Percentiles rank a stretch among this genome's conserved stretches.
Evolutionary conservation across 352 stramenopile species (phyloP).

Genomic region (Globisporangium spiculum): DNA sequence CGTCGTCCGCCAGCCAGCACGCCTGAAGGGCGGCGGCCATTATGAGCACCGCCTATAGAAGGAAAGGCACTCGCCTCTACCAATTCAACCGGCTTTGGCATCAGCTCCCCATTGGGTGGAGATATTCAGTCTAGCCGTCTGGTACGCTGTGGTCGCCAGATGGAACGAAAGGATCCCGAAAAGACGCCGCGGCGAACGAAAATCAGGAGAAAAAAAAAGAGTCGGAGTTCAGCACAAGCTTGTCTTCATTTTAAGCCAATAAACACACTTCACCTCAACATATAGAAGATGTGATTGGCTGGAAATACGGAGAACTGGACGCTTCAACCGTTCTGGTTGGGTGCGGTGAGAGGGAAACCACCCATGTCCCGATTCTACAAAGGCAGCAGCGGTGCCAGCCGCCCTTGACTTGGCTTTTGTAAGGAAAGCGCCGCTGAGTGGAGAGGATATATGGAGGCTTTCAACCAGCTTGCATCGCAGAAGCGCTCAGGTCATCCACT

Average conservation of each 20-base stretch:
- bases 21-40: not conserved
- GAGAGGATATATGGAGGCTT: not conserved
- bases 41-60: not conserved
- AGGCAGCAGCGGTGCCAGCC: not conserved
- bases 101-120: not conserved
- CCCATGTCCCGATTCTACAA: constrained; percentile 3
- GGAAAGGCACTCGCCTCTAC: not conserved
- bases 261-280: not conserved
- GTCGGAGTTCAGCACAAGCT: constrained; percentile 1
- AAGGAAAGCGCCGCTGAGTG: not conserved
- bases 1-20: not conserved
- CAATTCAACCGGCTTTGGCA: not conserved
- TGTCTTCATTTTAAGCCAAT: not conserved
- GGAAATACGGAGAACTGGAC: not conserved
- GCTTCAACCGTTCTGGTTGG: not conserved
- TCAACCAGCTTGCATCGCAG: constrained; percentile 1
- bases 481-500: not conserved
- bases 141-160: not conserved
- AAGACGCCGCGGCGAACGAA: not conserved
- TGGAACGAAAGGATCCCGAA: constrained; percentile 5
- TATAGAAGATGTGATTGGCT: not conserved
- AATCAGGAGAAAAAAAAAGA: not conserved
- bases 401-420: not conserved
- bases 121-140: constrained; percentile 7
- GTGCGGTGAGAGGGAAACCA: not conserved